phyloP scores from a whole-genome alignment of 2,329 filamentous ascomycete genomes.

The Dactylellina leptospora region DNA sequence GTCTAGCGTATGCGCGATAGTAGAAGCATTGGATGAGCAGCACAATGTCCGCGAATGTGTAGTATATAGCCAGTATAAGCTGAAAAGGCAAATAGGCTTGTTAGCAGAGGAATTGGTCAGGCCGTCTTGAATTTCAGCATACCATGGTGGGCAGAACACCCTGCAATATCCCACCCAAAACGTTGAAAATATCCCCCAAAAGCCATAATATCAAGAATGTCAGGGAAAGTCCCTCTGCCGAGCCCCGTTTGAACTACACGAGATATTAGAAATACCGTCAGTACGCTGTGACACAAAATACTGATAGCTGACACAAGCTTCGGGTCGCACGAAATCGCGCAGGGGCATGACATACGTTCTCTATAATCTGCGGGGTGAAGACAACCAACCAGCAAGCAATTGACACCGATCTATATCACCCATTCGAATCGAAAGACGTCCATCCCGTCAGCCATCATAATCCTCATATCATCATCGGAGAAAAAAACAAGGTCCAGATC shows the following conservation, averaged over 20 bases:
- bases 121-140: too few relatives aligned
- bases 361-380: constrained; percentile 95
- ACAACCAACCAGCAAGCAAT: constrained; percentile 99
- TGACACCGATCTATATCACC: constrained; percentile 76
- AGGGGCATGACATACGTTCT: constrained; percentile 67
- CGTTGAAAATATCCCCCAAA: constrained; percentile 94
- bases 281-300: neutral
- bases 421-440: neutral
- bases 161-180: constrained; percentile 88
- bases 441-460: constrained; percentile 32
- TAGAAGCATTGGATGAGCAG: constrained; percentile 91
- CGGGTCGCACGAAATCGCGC: neutral
- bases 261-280: neutral
- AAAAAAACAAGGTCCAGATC: too few relatives aligned
- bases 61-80: constrained; percentile 92
- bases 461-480: neutral
- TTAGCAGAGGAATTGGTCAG: too few relatives aligned
- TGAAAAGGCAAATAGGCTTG: too few relatives aligned
- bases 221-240: constrained; percentile 86
- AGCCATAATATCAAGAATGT: constrained; percentile 95
- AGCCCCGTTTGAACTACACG: constrained; percentile 74
- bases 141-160: constrained; percentile 93
- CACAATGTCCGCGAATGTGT: constrained; percentile 89
- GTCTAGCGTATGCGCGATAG: constrained; percentile 71
- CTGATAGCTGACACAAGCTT: neutral